Evolutionary conservation across 2,329 filamentous ascomycete genomes (phyloP).

Genomic region (Fusarium stilboides): DNA sequence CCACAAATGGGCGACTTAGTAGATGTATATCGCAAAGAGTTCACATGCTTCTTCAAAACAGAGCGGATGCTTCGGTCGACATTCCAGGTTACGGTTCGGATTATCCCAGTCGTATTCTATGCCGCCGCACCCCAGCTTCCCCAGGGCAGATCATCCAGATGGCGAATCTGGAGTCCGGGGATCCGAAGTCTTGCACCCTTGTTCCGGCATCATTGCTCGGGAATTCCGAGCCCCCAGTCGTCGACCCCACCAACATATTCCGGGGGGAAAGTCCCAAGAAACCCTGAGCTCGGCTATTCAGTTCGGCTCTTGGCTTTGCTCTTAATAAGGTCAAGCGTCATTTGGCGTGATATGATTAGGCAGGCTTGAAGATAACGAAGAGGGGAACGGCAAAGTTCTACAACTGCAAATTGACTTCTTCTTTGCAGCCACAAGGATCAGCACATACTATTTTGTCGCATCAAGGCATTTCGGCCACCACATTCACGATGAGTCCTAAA

Average conservation of each 20-base stretch:
- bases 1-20: background rate
- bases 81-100: background rate
- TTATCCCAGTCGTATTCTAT: background rate
- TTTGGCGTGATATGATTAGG: background rate
- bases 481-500: constrained; percentile 52
- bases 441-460: background rate
- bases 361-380: background rate
- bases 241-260: background rate
- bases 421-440: background rate
- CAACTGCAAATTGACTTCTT: background rate
- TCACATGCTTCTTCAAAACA: background rate
- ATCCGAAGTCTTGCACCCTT: background rate
- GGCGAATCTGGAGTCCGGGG: background rate
- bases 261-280: background rate
- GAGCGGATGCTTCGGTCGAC: background rate
- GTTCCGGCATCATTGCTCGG: background rate
- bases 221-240: constrained; percentile 4
- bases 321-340: background rate
- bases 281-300: background rate
- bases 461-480: background rate
- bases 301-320: background rate
- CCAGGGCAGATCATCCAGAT: background rate
- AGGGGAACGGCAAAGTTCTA: background rate
- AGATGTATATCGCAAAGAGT: constrained; percentile 2
- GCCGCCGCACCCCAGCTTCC: background rate